phyloP scores from a whole-genome alignment of 139 green algal species.

The Tetraselmis chui region DNA sequence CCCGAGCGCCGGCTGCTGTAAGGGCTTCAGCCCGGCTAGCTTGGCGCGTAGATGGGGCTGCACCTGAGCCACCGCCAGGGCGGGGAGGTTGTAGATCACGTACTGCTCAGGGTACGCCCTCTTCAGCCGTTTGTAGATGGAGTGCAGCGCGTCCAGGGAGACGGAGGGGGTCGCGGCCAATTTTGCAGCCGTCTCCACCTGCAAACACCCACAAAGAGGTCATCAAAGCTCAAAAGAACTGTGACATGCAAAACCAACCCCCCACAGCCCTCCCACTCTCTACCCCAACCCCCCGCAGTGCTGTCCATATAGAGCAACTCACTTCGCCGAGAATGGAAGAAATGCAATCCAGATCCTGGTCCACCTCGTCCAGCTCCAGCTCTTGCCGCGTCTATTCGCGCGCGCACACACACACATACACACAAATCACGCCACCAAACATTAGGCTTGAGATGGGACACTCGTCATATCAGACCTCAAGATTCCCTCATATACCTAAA shows the following conservation, averaged over 20 bases:
- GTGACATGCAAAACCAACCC: no score
- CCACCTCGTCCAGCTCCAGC: constrained; percentile 1
- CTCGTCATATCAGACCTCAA: no score
- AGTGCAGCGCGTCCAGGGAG: constrained; percentile 31
- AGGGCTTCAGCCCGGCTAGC: constrained; percentile 51
- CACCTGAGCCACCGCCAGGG: constrained; percentile 56
- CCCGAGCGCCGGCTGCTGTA: constrained; percentile 38
- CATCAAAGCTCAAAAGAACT: no score
- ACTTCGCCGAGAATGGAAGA: background rate
- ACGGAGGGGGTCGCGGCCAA: background rate
- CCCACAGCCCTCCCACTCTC: no score
- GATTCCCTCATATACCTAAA: no score
- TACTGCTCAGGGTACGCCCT: constrained; percentile 67
- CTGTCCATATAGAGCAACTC: no score
- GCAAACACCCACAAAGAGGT: no score
- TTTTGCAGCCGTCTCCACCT: background rate
- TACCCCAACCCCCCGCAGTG: no score
- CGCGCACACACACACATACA: constrained; percentile 3
- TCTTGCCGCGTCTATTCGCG: background rate
- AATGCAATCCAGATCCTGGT: background rate
- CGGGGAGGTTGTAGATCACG: constrained; percentile 69
- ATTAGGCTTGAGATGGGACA: no score
- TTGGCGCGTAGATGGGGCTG: constrained; percentile 32
- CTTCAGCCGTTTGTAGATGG: constrained; percentile 37
- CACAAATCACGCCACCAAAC: constrained; percentile 9